These are phyloP conservation scores for Fraxinus velutina DNA, from an alignment of 305 asterid species.

Conservation along the genomic window DNA sequence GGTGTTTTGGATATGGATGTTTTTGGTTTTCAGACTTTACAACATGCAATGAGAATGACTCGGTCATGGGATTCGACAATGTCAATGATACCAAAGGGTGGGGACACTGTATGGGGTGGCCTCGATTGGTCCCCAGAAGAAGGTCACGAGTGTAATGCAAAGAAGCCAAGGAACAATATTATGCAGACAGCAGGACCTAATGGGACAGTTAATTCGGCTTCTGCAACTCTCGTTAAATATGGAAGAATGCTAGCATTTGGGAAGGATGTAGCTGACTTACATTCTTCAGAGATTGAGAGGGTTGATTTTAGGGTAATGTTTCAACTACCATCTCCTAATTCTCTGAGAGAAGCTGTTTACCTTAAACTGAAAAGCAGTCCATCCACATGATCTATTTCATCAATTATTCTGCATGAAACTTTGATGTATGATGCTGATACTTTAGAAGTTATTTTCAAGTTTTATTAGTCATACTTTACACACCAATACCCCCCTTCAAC, in stretches of 20 bases:
- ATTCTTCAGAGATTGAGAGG: constrained; percentile 54
- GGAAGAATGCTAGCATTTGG: constrained; percentile 79
- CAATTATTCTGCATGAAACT: constrained; percentile 5
- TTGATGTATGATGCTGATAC: neutral
- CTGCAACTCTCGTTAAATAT: constrained; percentile 33
- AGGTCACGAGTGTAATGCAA: constrained; percentile 43
- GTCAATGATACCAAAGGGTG: constrained; percentile 82
- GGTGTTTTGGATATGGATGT: constrained; percentile 62
- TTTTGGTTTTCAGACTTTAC: constrained; percentile 64
- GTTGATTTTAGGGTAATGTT: constrained; percentile 63
- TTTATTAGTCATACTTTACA: neutral
- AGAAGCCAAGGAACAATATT: constrained; percentile 37
- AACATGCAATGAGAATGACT: constrained; percentile 69
- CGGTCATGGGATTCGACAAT: constrained; percentile 86
- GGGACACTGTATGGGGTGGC: constrained; percentile 81
- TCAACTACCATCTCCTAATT: constrained; percentile 15
- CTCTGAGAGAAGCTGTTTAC: constrained; percentile 14
- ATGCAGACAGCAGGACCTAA: constrained; percentile 36
- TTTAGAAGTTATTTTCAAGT: neutral
- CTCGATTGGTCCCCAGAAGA: constrained; percentile 92
- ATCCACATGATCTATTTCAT: neutral
- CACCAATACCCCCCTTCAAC: neutral
- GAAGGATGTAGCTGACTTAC: constrained; percentile 50
- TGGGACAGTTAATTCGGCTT: constrained; percentile 26
- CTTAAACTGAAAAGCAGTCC: constrained; percentile 6